These are phyloP conservation scores for Epichloe uncinata DNA, from an alignment of 2,329 filamentous ascomycete genomes.

Conservation along the genomic window DNA sequence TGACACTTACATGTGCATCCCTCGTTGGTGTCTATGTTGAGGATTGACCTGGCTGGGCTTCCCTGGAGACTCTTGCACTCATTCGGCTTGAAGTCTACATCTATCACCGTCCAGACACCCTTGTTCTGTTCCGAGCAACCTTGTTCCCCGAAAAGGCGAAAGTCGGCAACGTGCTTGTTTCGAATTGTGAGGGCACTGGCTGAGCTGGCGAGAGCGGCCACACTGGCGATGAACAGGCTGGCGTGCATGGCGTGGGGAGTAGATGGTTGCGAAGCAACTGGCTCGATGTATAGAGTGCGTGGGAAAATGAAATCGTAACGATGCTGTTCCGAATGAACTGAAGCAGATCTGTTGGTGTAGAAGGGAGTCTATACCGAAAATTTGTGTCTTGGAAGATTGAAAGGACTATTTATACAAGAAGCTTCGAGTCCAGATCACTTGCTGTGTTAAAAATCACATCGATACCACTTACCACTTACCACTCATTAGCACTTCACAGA, in stretches of 20 bases:
- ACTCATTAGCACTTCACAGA: background rate
- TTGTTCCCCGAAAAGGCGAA: slow-evolving; percentile 11
- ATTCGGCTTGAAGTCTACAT: slow-evolving; percentile 10
- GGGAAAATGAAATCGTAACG: background rate
- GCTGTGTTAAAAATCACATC: too few species aligned
- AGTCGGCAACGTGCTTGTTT: slow-evolving; percentile 14
- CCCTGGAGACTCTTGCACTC: slow-evolving; percentile 10
- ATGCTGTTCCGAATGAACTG: background rate
- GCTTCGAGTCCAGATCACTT: too few species aligned
- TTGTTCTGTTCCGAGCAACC: slow-evolving; percentile 11
- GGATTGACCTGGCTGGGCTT: slow-evolving; percentile 7
- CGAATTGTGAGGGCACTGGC: slow-evolving; percentile 8
- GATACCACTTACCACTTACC: too few species aligned
- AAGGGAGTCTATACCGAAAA: too few species aligned
- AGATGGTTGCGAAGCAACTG: too few species aligned
- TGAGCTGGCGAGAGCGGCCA: slow-evolving; percentile 6
- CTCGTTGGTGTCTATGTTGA: slow-evolving; percentile 6
- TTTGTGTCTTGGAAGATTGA: too few species aligned
- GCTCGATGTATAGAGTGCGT: background rate
- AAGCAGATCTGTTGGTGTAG: too few species aligned
- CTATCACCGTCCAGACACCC: slow-evolving; percentile 15
- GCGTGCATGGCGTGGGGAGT: slow-evolving; percentile 6
- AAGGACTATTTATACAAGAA: too few species aligned
- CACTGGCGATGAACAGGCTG: slow-evolving; percentile 6
- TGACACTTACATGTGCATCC: slow-evolving; percentile 10